These are phyloP conservation scores for Solanum sejunctum DNA, from an alignment of 257 asterid genomes.

Conservation along the genomic window DNA sequence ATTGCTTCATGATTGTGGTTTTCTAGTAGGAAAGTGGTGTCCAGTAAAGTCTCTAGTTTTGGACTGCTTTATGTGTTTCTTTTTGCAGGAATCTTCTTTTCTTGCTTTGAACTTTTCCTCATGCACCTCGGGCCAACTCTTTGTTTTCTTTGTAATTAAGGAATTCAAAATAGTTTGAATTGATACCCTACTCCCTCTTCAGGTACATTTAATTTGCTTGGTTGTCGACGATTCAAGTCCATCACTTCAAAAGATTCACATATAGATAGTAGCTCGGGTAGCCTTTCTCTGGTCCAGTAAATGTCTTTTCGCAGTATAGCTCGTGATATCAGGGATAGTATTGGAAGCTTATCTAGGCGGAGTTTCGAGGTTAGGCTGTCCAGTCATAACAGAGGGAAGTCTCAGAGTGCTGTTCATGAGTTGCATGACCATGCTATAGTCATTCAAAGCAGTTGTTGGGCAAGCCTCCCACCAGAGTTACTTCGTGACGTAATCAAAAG, in stretches of 20 bases:
- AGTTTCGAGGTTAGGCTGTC: conserved; percentile 51
- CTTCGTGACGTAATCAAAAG: conserved; percentile 69
- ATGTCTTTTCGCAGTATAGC: conserved; percentile 82
- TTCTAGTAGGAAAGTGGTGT: conserved; percentile 19
- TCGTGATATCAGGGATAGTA: conserved; percentile 73
- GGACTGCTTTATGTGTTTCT: conserved; percentile 34
- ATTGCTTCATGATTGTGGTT: background rate
- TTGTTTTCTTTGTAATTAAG: conserved; percentile 53
- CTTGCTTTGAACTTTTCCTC: conserved; percentile 71
- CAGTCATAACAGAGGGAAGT: conserved; percentile 43
- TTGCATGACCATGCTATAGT: conserved; percentile 49
- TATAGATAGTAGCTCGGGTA: background rate
- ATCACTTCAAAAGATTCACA: background rate
- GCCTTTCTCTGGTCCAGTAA: conserved; percentile 7
- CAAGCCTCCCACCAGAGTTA: conserved; percentile 70
- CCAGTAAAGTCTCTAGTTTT: conserved; percentile 20
- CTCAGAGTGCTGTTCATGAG: conserved; percentile 72
- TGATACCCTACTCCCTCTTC: conserved; percentile 6
- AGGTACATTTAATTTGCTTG: conserved; percentile 1
- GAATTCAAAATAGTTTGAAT: conserved; percentile 16
- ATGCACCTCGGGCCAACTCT: conserved; percentile 1
- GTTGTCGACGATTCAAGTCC: conserved; percentile 3
- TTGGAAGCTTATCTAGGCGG: conserved; percentile 71
- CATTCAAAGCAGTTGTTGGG: conserved; percentile 79
- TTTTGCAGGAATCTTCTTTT: conserved; percentile 69